Conservation (phyloP, 208 protist species). For the Leishmania amazonensis region DNA sequence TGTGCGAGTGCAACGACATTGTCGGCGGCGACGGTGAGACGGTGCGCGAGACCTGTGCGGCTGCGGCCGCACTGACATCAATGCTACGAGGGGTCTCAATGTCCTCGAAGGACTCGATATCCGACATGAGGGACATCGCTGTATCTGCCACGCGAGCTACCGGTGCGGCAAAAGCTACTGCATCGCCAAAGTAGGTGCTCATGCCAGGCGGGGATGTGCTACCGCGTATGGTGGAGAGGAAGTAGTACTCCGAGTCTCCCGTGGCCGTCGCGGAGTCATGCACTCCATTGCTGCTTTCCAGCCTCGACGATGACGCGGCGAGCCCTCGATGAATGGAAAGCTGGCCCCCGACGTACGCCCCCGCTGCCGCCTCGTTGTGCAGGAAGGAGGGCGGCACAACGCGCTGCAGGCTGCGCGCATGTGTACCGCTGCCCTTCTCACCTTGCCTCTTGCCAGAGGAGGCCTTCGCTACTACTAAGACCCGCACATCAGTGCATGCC, state of each 20-base stretch:
- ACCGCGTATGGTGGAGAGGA: conserved; percentile 10
- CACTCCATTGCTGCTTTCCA: neutral
- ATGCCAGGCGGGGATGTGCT: conserved; percentile 15
- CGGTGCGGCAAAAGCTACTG: neutral
- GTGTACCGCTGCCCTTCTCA: neutral
- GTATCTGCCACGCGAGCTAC: neutral
- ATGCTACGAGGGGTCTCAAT: neutral
- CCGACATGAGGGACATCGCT: neutral
- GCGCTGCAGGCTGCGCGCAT: neutral
- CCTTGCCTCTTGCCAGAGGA: neutral
- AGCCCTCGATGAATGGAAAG: neutral
- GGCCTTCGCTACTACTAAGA: neutral
- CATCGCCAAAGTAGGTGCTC: conserved; percentile 16
- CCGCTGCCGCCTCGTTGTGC: neutral
- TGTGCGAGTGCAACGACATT: neutral
- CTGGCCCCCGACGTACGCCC: neutral
- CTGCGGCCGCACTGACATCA: neutral
- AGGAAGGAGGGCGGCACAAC: neutral
- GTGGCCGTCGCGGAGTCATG: neutral
- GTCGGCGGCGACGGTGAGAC: neutral
- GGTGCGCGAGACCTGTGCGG: neutral
- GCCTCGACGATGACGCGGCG: neutral
- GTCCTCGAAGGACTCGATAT: neutral
- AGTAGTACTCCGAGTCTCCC: neutral
- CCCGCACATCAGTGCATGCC: neutral